phyloP scores from a whole-genome alignment of 257 asterid genomes.

The Gentiana macrophylla region DNA sequence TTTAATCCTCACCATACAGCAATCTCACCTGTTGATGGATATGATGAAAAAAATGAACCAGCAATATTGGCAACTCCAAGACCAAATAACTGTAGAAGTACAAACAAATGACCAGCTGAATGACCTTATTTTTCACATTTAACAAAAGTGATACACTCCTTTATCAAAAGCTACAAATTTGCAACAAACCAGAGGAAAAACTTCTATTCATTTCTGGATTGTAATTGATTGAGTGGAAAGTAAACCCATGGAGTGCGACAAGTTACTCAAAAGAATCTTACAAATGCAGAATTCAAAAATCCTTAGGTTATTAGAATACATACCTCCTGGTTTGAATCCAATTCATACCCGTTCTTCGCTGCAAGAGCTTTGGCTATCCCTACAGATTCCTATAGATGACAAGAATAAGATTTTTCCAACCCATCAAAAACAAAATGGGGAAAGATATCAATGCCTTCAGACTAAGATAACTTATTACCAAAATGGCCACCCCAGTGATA shows the following conservation, averaged over 20 bases:
- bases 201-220: too few species aligned
- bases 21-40: conserved; percentile 89
- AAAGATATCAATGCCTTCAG: conserved; percentile 7
- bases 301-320: conserved; percentile 4
- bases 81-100: conserved; percentile 75
- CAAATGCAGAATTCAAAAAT: not conserved
- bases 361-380: conserved; percentile 99
- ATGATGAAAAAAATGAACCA: conserved; percentile 89
- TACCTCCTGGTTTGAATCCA: conserved; percentile 98
- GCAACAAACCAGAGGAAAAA: too few species aligned
- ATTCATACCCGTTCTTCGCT: conserved; percentile 91
- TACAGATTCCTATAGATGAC: conserved; percentile 67
- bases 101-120: conserved; percentile 6
- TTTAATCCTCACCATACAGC: conserved; percentile 11
- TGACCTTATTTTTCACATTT: too few species aligned
- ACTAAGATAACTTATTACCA: conserved; percentile 45
- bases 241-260: not conserved
- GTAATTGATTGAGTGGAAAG: not conserved
- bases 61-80: conserved; percentile 93
- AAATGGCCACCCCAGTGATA: conserved; percentile 98
- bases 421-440: conserved; percentile 5
- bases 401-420: conserved; percentile 1
- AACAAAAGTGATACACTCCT: not conserved
- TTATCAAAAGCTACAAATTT: not conserved
- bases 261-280: not conserved